Conservation (phyloP, 2,329 filamentous ascomycete genomes). For the Fusarium austroafricanum region DNA sequence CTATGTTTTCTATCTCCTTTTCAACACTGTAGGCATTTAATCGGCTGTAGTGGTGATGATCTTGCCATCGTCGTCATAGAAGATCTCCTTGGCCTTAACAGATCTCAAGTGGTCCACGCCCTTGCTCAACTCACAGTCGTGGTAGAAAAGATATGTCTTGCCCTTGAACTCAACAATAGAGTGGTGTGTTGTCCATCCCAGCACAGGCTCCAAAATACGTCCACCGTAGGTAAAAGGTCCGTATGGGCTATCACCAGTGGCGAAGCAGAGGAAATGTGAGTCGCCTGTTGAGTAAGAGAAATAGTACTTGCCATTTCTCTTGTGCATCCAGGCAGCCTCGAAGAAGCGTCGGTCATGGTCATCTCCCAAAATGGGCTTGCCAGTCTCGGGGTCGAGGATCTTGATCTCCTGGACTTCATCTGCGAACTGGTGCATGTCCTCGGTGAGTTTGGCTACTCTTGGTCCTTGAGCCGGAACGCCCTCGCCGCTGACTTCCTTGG, state of each 20-base stretch:
- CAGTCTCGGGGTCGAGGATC: slow-evolving; percentile 72
- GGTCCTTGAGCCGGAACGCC: slow-evolving; percentile 71
- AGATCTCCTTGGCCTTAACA: slow-evolving; percentile 81
- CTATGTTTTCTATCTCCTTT: not conserved
- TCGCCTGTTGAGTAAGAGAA: slow-evolving; percentile 84
- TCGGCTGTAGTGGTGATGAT: slow-evolving; percentile 59
- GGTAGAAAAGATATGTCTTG: slow-evolving; percentile 81
- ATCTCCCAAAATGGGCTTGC: slow-evolving; percentile 68
- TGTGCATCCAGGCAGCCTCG: slow-evolving; percentile 84
- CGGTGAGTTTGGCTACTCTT: slow-evolving; percentile 71
- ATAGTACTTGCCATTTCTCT: slow-evolving; percentile 76
- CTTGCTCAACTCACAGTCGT: slow-evolving; percentile 75
- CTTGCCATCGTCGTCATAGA: slow-evolving; percentile 74
- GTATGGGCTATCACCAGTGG: slow-evolving; percentile 70
- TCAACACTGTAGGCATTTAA: slow-evolving; percentile 4
- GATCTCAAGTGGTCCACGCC: slow-evolving; percentile 78
- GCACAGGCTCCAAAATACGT: slow-evolving; percentile 77
- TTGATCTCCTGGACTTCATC: slow-evolving; percentile 67
- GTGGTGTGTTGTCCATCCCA: slow-evolving; percentile 86
- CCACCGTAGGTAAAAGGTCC: slow-evolving; percentile 81
- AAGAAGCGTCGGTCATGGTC: slow-evolving; percentile 83
- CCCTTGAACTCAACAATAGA: slow-evolving; percentile 79
- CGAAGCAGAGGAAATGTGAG: slow-evolving; percentile 79
- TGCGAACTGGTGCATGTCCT: slow-evolving; percentile 74
- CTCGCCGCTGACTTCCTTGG: slow-evolving; percentile 68